Percentiles rank a stretch among this genome's conserved stretches.
phyloP scores from a whole-genome alignment of 1,284 basidiomycete species.

The Moesziomyces sp. region DNA sequence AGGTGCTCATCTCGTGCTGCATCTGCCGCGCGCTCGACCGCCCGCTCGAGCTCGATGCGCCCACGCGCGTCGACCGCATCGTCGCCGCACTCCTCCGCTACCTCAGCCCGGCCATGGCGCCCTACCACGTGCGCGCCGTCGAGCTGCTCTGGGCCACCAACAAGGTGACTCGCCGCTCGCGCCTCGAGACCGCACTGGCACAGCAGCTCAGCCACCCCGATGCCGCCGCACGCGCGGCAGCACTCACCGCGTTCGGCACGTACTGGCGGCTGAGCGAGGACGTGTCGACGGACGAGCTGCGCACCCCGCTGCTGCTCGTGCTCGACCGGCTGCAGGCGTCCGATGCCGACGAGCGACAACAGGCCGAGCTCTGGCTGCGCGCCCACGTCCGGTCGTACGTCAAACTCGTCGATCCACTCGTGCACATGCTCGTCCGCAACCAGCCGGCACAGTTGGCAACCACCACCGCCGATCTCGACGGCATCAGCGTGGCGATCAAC shows the following conservation, averaged over 20 bases:
- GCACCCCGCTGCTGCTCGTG: slow-evolving; percentile 83
- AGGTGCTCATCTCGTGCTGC: slow-evolving; percentile 46
- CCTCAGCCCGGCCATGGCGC: slow-evolving; percentile 75
- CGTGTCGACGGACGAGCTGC: slow-evolving; percentile 53
- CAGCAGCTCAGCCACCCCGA: slow-evolving; percentile 25
- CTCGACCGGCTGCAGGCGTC: slow-evolving; percentile 76
- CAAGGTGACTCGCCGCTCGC: slow-evolving; percentile 24
- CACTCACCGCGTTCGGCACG: slow-evolving; percentile 88
- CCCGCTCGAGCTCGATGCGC: slow-evolving; percentile 31
- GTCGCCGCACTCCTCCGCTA: slow-evolving; percentile 77
- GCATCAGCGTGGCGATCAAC: slow-evolving; percentile 15
- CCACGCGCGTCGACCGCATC: slow-evolving; percentile 29
- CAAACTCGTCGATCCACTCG: slow-evolving; percentile 52
- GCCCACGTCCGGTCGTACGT: slow-evolving; percentile 52
- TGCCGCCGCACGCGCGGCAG: slow-evolving; percentile 66
- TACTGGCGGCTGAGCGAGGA: slow-evolving; percentile 88
- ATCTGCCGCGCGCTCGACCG: slow-evolving; percentile 44
- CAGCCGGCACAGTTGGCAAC: slow-evolving; percentile 3
- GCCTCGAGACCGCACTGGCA: slow-evolving; percentile 45
- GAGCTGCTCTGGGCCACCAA: slow-evolving; percentile 80
- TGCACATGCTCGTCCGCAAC: slow-evolving; percentile 39
- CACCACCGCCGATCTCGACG: slow-evolving; percentile 4
- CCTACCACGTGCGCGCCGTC: slow-evolving; percentile 84
- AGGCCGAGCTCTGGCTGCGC: slow-evolving; percentile 57
- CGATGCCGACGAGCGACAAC: slow-evolving; percentile 43